Percentiles rank a stretch among this genome's conserved stretches.
Evolutionary conservation across 164 flowering plant species (phyloP).

Genomic region (Chimonanthus praecox): DNA sequence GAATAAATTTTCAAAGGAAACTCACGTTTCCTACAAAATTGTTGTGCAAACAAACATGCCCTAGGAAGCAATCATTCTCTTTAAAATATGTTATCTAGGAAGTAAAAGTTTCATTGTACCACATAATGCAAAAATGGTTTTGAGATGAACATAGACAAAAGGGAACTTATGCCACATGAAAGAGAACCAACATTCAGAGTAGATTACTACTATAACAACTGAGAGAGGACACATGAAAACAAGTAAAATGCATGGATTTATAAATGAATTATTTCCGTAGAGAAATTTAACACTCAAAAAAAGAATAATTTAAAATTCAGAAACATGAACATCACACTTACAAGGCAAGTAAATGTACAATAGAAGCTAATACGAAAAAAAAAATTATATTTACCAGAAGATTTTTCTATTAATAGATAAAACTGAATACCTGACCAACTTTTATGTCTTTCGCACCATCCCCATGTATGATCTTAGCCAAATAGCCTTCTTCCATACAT

Average conservation of each 20-base stretch:
- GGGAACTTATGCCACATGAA: background rate
- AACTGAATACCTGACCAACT: constrained; percentile 87
- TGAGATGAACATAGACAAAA: background rate
- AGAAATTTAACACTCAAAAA: background rate
- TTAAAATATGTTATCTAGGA: too few relatives aligned
- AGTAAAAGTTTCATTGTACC: background rate
- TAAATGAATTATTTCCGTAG: background rate
- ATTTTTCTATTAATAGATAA: background rate
- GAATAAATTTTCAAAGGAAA: too few relatives aligned
- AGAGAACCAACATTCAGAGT: background rate
- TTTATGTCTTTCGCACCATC: constrained; percentile 86
- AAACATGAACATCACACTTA: background rate
- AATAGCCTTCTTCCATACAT: constrained; percentile 98
- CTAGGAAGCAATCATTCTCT: too few relatives aligned
- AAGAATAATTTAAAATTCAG: background rate
- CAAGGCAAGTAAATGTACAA: background rate
- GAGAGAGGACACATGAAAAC: background rate
- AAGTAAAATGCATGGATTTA: background rate
- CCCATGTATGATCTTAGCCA: constrained; percentile 79
- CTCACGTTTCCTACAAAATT: too few relatives aligned
- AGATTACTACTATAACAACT: background rate
- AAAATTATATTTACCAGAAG: background rate
- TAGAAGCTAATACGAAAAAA: background rate
- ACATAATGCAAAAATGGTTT: background rate
- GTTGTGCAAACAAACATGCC: too few relatives aligned